phyloP scores from a whole-genome alignment of 164 flowering plant species.

The Platanus orientalis region DNA sequence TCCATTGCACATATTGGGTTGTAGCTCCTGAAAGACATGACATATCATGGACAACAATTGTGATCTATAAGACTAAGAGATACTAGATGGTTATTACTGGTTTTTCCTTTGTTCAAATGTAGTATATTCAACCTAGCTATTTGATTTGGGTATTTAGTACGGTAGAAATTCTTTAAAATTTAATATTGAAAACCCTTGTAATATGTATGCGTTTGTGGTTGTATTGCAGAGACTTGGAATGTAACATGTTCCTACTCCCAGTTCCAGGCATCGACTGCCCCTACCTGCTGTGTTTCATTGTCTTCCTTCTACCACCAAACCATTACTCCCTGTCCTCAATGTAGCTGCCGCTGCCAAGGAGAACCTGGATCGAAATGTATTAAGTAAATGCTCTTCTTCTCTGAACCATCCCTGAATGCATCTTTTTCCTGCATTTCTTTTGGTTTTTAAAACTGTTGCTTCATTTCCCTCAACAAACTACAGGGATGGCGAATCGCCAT shows the following conservation, averaged over 20 bases:
- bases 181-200: not conserved
- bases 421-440: not conserved
- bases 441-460: too few species aligned
- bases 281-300: slow-evolving; percentile 73
- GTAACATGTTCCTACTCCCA: slow-evolving; percentile 64
- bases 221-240: slow-evolving; percentile 59
- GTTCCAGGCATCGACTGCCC: slow-evolving; percentile 37
- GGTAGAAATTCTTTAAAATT: too few species aligned
- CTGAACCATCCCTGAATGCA: too few species aligned
- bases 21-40: too few species aligned
- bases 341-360: slow-evolving; percentile 71
- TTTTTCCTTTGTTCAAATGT: too few species aligned
- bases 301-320: slow-evolving; percentile 64
- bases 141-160: too few species aligned
- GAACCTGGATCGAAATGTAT: slow-evolving; percentile 36
- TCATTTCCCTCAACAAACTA: not conserved
- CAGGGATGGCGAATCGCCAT: slow-evolving; percentile 40
- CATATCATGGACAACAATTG: too few species aligned
- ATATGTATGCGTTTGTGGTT: not conserved
- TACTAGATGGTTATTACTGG: too few species aligned
- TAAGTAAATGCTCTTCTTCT: slow-evolving; percentile 24
- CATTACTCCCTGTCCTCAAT: slow-evolving; percentile 51
- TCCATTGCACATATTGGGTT: too few species aligned
- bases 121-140: too few species aligned
- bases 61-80: too few species aligned